These are phyloP conservation scores for Arthrobotrys entomopaga DNA, from an alignment of 2,329 filamentous ascomycete genomes.

Conservation along the genomic window DNA sequence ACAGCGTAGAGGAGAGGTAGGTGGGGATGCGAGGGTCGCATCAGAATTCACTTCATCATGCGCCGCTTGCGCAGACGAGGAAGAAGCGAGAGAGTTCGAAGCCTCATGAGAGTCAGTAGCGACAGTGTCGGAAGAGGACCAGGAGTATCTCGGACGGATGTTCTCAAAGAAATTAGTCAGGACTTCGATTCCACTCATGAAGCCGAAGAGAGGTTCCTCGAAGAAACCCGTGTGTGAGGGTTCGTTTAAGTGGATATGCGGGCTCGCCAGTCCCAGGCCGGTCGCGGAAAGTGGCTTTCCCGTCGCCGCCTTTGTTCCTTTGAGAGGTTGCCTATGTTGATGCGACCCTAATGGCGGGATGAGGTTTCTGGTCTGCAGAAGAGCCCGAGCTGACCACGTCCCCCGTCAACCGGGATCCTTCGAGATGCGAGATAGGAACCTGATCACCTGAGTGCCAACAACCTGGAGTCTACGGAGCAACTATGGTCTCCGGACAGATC, in stretches of 20 bases:
- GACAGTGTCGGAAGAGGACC: conserved; percentile 50
- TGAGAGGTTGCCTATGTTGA: background rate
- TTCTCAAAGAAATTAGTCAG: conserved; percentile 54
- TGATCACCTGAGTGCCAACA: too few species aligned
- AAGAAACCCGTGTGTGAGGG: conserved; percentile 24
- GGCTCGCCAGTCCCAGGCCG: conserved; percentile 17
- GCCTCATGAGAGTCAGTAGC: conserved; percentile 37
- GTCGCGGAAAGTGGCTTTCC: conserved; percentile 38
- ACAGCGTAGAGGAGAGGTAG: conserved; percentile 35
- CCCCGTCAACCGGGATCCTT: conserved; percentile 7
- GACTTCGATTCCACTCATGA: conserved; percentile 55
- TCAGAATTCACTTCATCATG: conserved; percentile 40
- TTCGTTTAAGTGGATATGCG: conserved; percentile 11
- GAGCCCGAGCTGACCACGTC: background rate
- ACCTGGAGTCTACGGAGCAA: too few species aligned
- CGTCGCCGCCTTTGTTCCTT: conserved; percentile 45
- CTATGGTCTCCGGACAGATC: too few species aligned
- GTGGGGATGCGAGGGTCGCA: conserved; percentile 35
- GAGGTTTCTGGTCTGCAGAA: too few species aligned
- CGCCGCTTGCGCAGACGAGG: conserved; percentile 18
- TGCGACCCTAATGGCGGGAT: too few species aligned
- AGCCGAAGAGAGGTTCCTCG: conserved; percentile 35
- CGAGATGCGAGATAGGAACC: background rate
- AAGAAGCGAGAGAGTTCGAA: conserved; percentile 16
- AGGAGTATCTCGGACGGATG: conserved; percentile 53